Evolutionary conservation across 2,329 filamentous ascomycete genomes (phyloP), one percentile per base, ranked within the genome.

Genomic region (Cladophialophora immunda): DNA sequence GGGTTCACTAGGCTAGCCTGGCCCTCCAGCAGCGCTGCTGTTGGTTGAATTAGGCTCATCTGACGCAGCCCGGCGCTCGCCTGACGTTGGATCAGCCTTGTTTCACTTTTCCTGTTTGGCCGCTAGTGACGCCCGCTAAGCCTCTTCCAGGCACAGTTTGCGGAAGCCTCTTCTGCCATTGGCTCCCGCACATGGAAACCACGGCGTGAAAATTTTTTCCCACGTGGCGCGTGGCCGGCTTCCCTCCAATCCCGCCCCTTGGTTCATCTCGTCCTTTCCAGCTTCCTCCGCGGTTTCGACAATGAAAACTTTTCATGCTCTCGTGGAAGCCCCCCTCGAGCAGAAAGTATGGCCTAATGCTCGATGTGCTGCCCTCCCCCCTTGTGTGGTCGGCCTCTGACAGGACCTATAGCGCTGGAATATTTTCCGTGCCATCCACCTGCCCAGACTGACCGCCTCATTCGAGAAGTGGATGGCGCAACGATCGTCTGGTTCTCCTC

Each of bases 21-120:
- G n/a, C 58, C 47, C 58, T 50, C 58, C 50, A 53, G 38, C 36
- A 34, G 60, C 45, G 22, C 54, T 64, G 53, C 62, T 60, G 55
- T 59, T 54, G 52, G 58, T 58, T 64, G 54, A 58, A 47, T 50
- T 38, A 56, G 61, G 57, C 65, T 64, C 66, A 65, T 66, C 64
- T 69, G 69, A 71, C 65, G 67, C 65, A 66, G 66, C 50, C 32
- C 62, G 66, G 60, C 58, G 66, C 55, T 71, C 65, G 66, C 65
- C 58, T 70, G 70, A 72, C 59, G 68, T 72, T 68, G 67, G 71
- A 72, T 73, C 70, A 70, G 70, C 63, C 68, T 73, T 67, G 60
- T 36, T 62, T 41, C 47, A 64, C 63, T 52, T 62, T 65, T 58
- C 65, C 65, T 41, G 38, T 64, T 36, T 17, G 38, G 50, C 30